Percentiles rank a stretch among this genome's conserved stretches.
Conservation (phyloP, 2,329 filamentous ascomycete species). For the Cytospora chrysosperma region DNA sequence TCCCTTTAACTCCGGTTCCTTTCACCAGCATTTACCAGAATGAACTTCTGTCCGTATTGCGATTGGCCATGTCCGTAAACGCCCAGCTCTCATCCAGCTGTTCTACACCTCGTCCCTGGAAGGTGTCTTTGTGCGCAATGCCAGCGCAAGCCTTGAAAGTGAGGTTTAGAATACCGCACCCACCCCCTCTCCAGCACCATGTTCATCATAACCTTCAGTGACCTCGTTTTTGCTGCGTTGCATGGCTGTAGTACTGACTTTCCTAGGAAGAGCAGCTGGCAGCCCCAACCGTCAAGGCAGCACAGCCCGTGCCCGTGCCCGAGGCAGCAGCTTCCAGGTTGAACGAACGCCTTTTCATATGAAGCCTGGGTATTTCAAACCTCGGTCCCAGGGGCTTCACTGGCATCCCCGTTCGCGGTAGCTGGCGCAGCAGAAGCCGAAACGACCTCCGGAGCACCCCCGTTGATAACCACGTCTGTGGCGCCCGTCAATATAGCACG, state of each 20-base stretch:
- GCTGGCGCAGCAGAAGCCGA: not conserved
- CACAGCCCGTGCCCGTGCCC: no score
- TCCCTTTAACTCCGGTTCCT: constrained; percentile 3
- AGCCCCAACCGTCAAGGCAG: not conserved
- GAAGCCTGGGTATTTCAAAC: not conserved
- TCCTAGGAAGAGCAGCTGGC: not conserved
- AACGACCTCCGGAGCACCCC: constrained; percentile 12
- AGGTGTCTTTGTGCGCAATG: not conserved
- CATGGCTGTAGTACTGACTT: not conserved
- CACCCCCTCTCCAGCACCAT: not conserved
- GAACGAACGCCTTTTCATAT: not conserved
- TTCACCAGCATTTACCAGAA: not conserved
- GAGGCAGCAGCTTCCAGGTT: not conserved
- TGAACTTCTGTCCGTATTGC: not conserved
- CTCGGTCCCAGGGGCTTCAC: not conserved
- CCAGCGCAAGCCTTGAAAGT: not conserved
- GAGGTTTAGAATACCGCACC: not conserved
- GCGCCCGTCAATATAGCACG: constrained; percentile 52
- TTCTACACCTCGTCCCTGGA: not conserved
- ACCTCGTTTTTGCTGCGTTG: not conserved
- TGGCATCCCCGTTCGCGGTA: constrained; percentile 10
- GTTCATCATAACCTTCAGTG: not conserved
- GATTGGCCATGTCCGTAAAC: not conserved
- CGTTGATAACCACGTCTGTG: constrained; percentile 43
- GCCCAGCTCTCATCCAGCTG: not conserved